Percentiles rank a stretch among this genome's conserved stretches.
phyloP scores from a whole-genome alignment of 2,329 filamentous ascomycete genomes.

The Escovopsis sp. region DNA sequence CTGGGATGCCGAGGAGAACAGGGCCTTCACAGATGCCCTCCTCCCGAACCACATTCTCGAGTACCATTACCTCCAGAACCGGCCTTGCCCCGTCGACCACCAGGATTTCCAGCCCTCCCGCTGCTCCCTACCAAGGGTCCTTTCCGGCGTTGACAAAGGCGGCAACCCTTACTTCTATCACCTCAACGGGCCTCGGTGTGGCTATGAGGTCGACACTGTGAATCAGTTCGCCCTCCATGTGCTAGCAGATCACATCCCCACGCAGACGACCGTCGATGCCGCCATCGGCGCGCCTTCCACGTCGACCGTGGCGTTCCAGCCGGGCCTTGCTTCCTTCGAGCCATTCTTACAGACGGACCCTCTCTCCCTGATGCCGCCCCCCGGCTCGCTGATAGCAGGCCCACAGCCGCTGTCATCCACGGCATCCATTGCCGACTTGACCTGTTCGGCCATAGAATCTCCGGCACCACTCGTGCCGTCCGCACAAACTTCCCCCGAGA shows the following conservation, averaged over 20 bases:
- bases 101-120: slow-evolving; percentile 11
- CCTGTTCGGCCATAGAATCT: too few relatives aligned
- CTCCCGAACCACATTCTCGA: slow-evolving; percentile 16
- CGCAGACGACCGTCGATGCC: not conserved
- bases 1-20: slow-evolving; percentile 9
- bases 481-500: too few relatives aligned
- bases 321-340: too few relatives aligned
- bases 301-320: not conserved
- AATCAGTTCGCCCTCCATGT: slow-evolving; percentile 15
- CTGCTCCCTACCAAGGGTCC: slow-evolving; percentile 14
- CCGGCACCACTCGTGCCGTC: too few relatives aligned
- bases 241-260: slow-evolving; percentile 12
- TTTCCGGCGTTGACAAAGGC: slow-evolving; percentile 6
- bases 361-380: too few relatives aligned
- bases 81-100: slow-evolving; percentile 14
- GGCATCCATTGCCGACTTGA: too few relatives aligned
- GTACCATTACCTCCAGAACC: slow-evolving; percentile 13
- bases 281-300: not conserved
- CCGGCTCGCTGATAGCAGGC: too few relatives aligned
- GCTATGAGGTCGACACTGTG: slow-evolving; percentile 13
- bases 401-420: too few relatives aligned
- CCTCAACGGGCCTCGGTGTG: slow-evolving; percentile 12
- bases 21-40: slow-evolving; percentile 1
- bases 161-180: slow-evolving; percentile 5
- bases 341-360: too few relatives aligned